A percentile compares a stretch with the other conserved stretches of the same genome.
These are phyloP conservation scores for Podospora tetraspora DNA, from an alignment of 495 filamentous ascomycete species.

Conservation along the genomic window DNA sequence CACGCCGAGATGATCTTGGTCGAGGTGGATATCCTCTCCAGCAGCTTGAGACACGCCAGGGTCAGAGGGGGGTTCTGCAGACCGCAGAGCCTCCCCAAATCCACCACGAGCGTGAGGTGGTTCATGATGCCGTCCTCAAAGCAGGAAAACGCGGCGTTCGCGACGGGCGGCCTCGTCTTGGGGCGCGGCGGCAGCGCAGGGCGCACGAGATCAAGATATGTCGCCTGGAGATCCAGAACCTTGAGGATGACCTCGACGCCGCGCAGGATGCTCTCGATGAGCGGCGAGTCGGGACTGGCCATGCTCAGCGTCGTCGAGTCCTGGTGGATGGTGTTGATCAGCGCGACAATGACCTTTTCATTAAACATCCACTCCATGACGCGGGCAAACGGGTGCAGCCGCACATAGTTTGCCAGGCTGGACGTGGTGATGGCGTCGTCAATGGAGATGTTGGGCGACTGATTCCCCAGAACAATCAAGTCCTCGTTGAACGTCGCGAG, in stretches of 20 bases:
- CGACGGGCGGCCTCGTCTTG: slow-evolving; percentile 41
- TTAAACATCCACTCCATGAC: slow-evolving; percentile 98
- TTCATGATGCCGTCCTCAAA: slow-evolving; percentile 90
- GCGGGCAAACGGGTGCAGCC: slow-evolving; percentile 83
- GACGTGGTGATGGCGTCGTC: slow-evolving; percentile 67
- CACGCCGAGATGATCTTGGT: slow-evolving; percentile 60
- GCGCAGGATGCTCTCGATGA: slow-evolving; percentile 65
- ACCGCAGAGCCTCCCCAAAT: slow-evolving; percentile 77
- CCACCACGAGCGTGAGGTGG: slow-evolving; percentile 66
- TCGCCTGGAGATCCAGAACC: slow-evolving; percentile 79
- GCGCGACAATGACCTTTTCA: slow-evolving; percentile 70
- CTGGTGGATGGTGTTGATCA: slow-evolving; percentile 73
- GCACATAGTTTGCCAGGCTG: slow-evolving; percentile 68
- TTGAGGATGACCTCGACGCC: slow-evolving; percentile 75
- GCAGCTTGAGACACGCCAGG: slow-evolving; percentile 66
- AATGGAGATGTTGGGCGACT: slow-evolving; percentile 58
- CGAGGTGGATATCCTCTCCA: slow-evolving; percentile 81
- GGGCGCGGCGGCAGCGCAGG: slow-evolving; percentile 50
- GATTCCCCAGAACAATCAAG: slow-evolving; percentile 73
- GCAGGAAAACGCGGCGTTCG: slow-evolving; percentile 68
- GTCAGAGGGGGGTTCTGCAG: slow-evolving; percentile 71
- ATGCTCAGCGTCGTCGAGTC: slow-evolving; percentile 61
- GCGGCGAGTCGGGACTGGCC: slow-evolving; percentile 63
- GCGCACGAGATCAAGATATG: slow-evolving; percentile 80
- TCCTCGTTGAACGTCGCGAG: slow-evolving; percentile 87